Base-by-base conservation (phyloP, 2,329 filamentous ascomycete species). In the Periconia macrospinosa region DNA sequence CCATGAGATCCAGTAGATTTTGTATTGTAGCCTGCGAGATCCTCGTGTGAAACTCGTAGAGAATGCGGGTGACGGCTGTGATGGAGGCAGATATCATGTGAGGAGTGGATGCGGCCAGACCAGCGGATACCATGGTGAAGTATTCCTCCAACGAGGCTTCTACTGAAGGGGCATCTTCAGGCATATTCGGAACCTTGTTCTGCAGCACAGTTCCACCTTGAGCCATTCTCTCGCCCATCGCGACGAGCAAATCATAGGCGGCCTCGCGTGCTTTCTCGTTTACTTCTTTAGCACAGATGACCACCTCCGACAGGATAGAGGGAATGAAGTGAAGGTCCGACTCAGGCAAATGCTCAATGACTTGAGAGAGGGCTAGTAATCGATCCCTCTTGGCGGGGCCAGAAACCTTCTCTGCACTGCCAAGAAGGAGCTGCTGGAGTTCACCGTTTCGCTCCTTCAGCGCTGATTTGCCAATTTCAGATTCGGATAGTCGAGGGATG, bases 71-170 rank as follows among this genome's bases (percentile, higher is more conserved):
- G 37, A 99, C 83, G 14, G 94, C 93, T 0, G 92, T 97, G 70
- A 99, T 92, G n/a, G 91, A 92, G 0, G 94, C 94, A 7, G 91
- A 96, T 58, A 97, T 92, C 92, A 97, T 97, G 78, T 97, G 93
- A 30, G 94, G 92, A 11, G 92, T 93, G 65, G 88, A 89, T 52
- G 92, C 93, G 1, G 93, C 94, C 49, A 99, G 83, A 76, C 94
- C 94, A 46, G 94, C 94, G 61, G 91, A 96, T 30, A 97, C 90
- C 94, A 99, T 99, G 51, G 93, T 97, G 78, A 97, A 91, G 76
- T 92, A 97, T 74, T 97, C 94, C 67, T 97, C 93, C 37, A 99
- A 84, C 41, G 84, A 92, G 18, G 94, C 93, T 2, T 84, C 81
- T 3, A 88, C 92, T 30, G 87, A 80, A 2, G 90, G 88, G 0